A percentile compares a stretch with the other conserved stretches of the same genome.
Conservation (phyloP, 225 moss, liverwort and hornwort species). For the Physcomitrellopsis africana region DNA sequence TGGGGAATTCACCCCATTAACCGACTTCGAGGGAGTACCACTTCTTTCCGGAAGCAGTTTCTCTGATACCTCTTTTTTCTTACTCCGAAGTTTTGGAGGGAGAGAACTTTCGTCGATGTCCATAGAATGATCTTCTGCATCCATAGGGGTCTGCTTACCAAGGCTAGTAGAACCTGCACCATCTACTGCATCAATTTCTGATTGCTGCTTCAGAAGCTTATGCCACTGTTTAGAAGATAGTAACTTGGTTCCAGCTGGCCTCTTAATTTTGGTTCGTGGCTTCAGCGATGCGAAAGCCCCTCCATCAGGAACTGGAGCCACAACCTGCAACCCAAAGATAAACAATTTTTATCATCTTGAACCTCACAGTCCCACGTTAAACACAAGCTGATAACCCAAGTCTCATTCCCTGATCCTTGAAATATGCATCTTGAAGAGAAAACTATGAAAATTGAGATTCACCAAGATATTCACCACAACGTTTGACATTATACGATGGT, state of each 20-base stretch:
- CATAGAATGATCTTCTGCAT: constrained; percentile 54
- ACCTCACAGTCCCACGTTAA: constrained; percentile 17
- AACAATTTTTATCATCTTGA: constrained; percentile 1
- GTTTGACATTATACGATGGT: constrained; percentile 7
- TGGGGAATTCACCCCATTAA: constrained; percentile 34
- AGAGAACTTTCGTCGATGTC: constrained; percentile 73
- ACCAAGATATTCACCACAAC: background rate
- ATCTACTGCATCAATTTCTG: constrained; percentile 37
- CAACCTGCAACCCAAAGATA: constrained; percentile 53
- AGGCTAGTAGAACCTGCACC: constrained; percentile 53
- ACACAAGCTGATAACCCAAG: constrained; percentile 23
- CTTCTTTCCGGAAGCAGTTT: constrained; percentile 44
- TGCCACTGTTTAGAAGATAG: constrained; percentile 62
- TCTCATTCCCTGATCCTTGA: constrained; percentile 4
- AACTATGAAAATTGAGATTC: constrained; percentile 1
- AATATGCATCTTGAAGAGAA: constrained; percentile 1
- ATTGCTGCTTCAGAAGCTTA: constrained; percentile 53
- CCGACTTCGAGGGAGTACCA: constrained; percentile 37
- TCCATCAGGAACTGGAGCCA: constrained; percentile 50
- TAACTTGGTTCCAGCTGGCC: constrained; percentile 57
- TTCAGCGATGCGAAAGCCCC: constrained; percentile 66
- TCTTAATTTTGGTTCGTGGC: constrained; percentile 77
- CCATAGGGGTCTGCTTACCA: constrained; percentile 46
- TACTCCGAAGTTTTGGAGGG: constrained; percentile 82
- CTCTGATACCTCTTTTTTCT: constrained; percentile 87